These are phyloP conservation scores for Solanum tarapatanum DNA, from an alignment of 257 asterid genomes.

Conservation along the genomic window DNA sequence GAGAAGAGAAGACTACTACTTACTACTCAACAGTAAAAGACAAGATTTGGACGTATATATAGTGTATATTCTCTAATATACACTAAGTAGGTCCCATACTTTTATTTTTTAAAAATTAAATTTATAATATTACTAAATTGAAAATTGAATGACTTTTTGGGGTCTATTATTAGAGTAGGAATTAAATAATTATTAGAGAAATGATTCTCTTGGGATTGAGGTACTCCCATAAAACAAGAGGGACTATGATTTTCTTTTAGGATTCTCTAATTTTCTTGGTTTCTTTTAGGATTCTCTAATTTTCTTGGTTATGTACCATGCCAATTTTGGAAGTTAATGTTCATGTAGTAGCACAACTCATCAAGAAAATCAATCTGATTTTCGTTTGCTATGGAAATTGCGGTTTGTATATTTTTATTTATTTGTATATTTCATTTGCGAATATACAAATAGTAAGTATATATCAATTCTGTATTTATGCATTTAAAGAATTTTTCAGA, in stretches of 20 bases:
- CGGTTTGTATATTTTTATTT: accelerated
- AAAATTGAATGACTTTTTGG: not conserved
- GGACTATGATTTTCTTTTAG: not conserved
- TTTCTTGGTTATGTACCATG: not conserved
- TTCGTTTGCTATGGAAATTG: accelerated
- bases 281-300: not conserved
- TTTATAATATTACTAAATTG: not conserved
- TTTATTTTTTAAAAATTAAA: not conserved
- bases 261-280: not conserved
- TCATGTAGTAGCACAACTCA: not conserved
- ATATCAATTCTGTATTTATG: no score
- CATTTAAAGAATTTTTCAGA: no score
- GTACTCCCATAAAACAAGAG: not conserved
- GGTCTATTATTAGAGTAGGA: not conserved
- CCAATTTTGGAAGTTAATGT: not conserved
- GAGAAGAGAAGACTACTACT: not conserved
- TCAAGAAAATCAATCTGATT: not conserved
- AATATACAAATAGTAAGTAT: no score
- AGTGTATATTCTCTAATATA: not conserved
- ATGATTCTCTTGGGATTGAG: conserved; percentile 6
- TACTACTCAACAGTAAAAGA: conserved; percentile 2
- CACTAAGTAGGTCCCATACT: not conserved
- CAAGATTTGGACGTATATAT: conserved; percentile 18
- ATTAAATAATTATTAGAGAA: not conserved
- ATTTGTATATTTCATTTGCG: not conserved